A percentile compares a stretch with the other conserved stretches of the same genome.
phyloP scores from a whole-genome alignment of 345 rosid species.

The Sapria himalayana region DNA sequence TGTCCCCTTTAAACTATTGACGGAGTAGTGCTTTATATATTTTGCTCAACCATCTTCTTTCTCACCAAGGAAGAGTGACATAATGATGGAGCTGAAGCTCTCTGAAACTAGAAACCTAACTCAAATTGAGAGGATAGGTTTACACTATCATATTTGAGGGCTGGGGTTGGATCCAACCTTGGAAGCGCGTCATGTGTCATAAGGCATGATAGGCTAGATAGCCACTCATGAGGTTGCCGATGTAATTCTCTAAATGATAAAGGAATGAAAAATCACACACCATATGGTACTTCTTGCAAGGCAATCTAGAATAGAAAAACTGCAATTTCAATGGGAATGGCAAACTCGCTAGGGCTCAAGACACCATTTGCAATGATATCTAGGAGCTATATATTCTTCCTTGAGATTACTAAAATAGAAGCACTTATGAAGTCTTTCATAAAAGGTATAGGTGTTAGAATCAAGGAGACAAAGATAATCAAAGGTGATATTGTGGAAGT shows the following conservation, averaged over 20 bases:
- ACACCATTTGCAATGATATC: conserved; percentile 92
- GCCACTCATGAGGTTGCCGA: conserved; percentile 83
- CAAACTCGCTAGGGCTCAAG: conserved; percentile 78
- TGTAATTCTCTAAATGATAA: conserved; percentile 80
- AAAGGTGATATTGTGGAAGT: conserved; percentile 92
- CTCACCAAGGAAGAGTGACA: no score
- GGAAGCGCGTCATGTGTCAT: conserved; percentile 74
- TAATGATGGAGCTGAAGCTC: conserved; percentile 65
- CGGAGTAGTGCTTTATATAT: no score
- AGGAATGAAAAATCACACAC: conserved; percentile 70
- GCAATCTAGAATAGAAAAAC: conserved; percentile 91
- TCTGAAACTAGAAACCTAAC: conserved; percentile 67
- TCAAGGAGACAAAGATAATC: conserved; percentile 66
- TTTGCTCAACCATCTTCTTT: no score
- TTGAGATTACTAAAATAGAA: conserved; percentile 86
- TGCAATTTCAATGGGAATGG: conserved; percentile 97
- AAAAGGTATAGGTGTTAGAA: conserved; percentile 72
- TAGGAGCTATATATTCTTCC: conserved; percentile 69
- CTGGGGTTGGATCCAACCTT: conserved; percentile 74
- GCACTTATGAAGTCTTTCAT: conserved; percentile 73
- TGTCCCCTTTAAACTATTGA: no score
- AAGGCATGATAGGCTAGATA: conserved; percentile 77
- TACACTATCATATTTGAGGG: conserved; percentile 89
- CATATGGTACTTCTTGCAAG: conserved; percentile 78
- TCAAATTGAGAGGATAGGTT: conserved; percentile 82